These are phyloP conservation scores for Cymbidium sinense DNA, from an alignment of 106 monocot genomes.

Conservation along the genomic window DNA sequence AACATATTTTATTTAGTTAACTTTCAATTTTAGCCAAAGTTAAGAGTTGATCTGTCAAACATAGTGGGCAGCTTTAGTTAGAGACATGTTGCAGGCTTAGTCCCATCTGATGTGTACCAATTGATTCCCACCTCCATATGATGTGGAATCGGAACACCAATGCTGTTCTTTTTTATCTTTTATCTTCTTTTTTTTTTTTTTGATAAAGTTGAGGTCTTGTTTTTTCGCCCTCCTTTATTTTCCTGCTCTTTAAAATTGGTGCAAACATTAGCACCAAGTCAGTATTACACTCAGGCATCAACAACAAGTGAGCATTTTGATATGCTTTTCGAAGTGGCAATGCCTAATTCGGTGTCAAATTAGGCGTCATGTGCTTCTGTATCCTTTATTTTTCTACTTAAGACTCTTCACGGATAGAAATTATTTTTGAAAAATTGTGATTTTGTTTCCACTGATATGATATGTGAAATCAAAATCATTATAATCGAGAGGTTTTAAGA, in stretches of 20 bases:
- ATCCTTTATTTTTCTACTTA: too few relatives aligned
- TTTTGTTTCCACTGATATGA: too few relatives aligned
- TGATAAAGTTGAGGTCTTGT: too few relatives aligned
- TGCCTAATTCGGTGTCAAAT: neutral
- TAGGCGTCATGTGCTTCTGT: neutral
- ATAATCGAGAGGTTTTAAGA: too few relatives aligned
- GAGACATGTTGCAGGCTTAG: neutral
- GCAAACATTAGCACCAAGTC: neutral
- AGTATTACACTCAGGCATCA: neutral
- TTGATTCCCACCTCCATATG: neutral
- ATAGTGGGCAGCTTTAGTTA: neutral
- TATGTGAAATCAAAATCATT: too few relatives aligned
- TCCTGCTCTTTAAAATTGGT: neutral
- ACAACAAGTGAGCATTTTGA: conserved; percentile 1
- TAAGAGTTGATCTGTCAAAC: neutral
- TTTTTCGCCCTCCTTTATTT: neutral
- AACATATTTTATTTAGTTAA: neutral
- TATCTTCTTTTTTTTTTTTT: too few relatives aligned
- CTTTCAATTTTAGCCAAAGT: neutral
- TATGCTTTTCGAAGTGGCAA: neutral
- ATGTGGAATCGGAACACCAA: conserved; percentile 1
- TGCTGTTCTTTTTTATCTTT: neutral
- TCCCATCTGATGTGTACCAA: conserved; percentile 1
- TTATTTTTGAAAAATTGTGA: too few relatives aligned
- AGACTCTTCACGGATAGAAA: too few relatives aligned